Evolutionary conservation across 2,329 filamentous ascomycete species (phyloP).

Genomic region (Dryadomyces sulphureus): DNA sequence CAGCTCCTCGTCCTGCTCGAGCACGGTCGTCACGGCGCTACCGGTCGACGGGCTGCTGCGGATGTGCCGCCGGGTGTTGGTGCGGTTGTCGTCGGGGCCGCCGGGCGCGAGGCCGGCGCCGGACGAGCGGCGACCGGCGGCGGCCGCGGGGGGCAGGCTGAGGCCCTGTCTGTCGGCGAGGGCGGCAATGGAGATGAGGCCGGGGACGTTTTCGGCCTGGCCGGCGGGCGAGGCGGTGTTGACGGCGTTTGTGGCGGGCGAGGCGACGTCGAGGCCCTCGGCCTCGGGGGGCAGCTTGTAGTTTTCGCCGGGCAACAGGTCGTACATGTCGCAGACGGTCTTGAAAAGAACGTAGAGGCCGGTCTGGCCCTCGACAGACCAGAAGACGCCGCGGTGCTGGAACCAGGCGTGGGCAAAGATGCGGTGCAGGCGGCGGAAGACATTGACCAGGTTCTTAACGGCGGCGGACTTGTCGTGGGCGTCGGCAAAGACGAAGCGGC

Average conservation of each 20-base stretch:
- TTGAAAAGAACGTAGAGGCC: conserved; percentile 95
- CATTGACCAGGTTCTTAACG: conserved; percentile 78
- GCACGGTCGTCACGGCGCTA: conserved; percentile 64
- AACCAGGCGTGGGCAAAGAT: conserved; percentile 99
- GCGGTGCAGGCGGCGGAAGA: conserved; percentile 84
- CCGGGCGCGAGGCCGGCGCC: conserved; percentile 13
- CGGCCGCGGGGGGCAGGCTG: neutral
- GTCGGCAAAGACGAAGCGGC: conserved; percentile 49
- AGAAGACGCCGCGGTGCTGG: conserved; percentile 88
- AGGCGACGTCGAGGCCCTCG: conserved; percentile 54
- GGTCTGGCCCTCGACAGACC: conserved; percentile 80
- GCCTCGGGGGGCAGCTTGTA: conserved; percentile 92
- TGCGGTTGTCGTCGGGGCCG: conserved; percentile 37
- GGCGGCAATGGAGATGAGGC: conserved; percentile 7
- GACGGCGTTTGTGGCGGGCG: conserved; percentile 2
- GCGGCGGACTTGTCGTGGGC: conserved; percentile 47
- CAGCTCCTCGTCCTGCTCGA: conserved; percentile 67
- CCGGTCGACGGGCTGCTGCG: conserved; percentile 68
- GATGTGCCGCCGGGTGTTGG: conserved; percentile 69
- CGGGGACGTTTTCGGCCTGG: conserved; percentile 1
- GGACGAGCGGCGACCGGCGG: conserved; percentile 46
- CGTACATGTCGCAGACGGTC: conserved; percentile 85
- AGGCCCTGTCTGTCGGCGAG: conserved; percentile 7
- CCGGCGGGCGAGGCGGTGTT: neutral
- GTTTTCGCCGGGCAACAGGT: conserved; percentile 79